phyloP scores from a whole-genome alignment of 352 stramenopile species.

The Aphanomyces euteiches region DNA sequence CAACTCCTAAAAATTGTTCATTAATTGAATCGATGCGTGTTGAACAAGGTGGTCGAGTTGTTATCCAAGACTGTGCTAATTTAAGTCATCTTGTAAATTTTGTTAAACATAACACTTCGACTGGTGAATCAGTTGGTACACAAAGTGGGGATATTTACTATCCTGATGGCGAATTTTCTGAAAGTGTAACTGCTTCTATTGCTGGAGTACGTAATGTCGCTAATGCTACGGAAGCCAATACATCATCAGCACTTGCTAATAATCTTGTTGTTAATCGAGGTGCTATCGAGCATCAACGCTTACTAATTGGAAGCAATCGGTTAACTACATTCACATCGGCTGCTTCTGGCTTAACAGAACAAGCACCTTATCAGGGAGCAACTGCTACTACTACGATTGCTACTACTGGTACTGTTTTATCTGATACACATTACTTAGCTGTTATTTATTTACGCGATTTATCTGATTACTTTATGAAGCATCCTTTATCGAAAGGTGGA shows the following conservation, averaged over 20 bases:
- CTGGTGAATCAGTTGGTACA: slow-evolving; percentile 14
- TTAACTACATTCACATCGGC: slow-evolving; percentile 13
- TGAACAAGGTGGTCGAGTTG: slow-evolving; percentile 15
- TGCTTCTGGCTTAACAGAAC: slow-evolving; percentile 13
- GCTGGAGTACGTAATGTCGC: slow-evolving; percentile 11
- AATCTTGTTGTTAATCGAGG: slow-evolving; percentile 15
- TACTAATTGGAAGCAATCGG: slow-evolving; percentile 13
- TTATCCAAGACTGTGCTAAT: slow-evolving; percentile 17
- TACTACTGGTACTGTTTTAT: slow-evolving; percentile 20
- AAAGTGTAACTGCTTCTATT: slow-evolving; percentile 14
- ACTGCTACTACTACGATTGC: slow-evolving; percentile 18
- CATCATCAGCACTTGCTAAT: slow-evolving; percentile 6
- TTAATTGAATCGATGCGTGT: slow-evolving; percentile 13
- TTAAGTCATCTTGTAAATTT: slow-evolving; percentile 16
- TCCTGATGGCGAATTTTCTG: slow-evolving; percentile 11
- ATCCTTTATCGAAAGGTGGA: not conserved
- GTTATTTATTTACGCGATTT: slow-evolving; percentile 16
- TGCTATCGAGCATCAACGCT: slow-evolving; percentile 10
- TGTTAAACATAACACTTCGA: slow-evolving; percentile 20
- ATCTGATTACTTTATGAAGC: slow-evolving; percentile 14
- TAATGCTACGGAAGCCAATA: slow-evolving; percentile 6
- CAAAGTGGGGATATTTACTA: slow-evolving; percentile 18
- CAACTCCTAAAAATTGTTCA: slow-evolving; percentile 18
- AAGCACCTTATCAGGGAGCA: slow-evolving; percentile 11
- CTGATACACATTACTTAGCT: slow-evolving; percentile 13